Conservation (phyloP, 2,329 filamentous ascomycete genomes). For the Calcarisporium arbuscula region DNA sequence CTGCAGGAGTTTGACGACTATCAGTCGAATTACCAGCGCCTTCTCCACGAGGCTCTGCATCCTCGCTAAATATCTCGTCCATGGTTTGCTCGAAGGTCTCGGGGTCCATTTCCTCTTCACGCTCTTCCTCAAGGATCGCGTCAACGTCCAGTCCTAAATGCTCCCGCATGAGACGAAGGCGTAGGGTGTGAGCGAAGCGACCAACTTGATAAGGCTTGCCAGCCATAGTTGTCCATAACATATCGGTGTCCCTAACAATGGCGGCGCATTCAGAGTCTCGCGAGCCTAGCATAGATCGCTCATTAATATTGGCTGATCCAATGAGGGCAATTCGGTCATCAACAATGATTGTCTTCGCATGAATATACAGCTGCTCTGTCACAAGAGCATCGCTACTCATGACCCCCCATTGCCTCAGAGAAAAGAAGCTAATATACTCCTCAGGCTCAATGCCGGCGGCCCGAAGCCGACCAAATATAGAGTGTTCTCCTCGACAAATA, state of each 20-base stretch:
- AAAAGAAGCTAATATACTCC: constrained; percentile 94
- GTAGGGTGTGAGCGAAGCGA: constrained; percentile 85
- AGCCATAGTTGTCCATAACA: constrained; percentile 87
- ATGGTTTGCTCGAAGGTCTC: constrained; percentile 53
- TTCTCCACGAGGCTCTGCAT: constrained; percentile 20
- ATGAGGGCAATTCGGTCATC: constrained; percentile 92
- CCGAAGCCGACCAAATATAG: constrained; percentile 81
- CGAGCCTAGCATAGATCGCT: constrained; percentile 87
- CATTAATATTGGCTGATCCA: constrained; percentile 97
- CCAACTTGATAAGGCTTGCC: constrained; percentile 85
- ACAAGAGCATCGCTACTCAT: constrained; percentile 80
- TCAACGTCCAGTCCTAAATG: constrained; percentile 95
- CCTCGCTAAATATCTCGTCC: constrained; percentile 54
- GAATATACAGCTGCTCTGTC: constrained; percentile 96
- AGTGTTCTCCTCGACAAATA: constrained; percentile 86
- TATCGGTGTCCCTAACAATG: constrained; percentile 85
- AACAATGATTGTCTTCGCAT: constrained; percentile 93
- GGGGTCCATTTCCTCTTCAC: constrained; percentile 58
- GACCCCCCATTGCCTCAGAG: constrained; percentile 84
- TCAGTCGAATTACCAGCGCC: constrained; percentile 11
- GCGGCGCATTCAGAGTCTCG: constrained; percentile 90
- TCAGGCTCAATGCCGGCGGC: constrained; percentile 81
- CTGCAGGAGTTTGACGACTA: constrained; percentile 42
- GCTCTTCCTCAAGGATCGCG: constrained; percentile 75
- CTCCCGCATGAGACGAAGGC: constrained; percentile 91